A percentile compares a stretch with the other conserved stretches of the same genome.
phyloP scores from a whole-genome alignment of 2,329 filamentous ascomycete genomes.

The Annulohypoxylon truncatum region DNA sequence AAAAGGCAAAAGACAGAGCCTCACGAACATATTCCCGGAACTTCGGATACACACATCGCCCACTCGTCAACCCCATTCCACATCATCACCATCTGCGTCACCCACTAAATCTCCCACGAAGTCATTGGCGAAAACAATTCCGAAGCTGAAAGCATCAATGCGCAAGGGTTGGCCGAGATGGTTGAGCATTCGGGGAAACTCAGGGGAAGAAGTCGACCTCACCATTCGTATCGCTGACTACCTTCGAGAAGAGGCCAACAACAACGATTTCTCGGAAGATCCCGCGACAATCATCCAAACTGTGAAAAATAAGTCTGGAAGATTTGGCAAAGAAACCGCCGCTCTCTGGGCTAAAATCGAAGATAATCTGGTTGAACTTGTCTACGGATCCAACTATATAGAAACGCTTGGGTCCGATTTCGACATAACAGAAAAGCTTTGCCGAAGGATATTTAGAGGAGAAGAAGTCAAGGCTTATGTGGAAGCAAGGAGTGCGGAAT shows the following conservation, averaged over 20 bases:
- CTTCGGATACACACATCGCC: no score
- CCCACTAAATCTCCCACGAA: no score
- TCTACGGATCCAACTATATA: conserved; percentile 41
- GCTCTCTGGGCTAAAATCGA: neutral
- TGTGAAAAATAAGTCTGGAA: neutral
- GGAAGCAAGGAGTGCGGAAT: conserved; percentile 19
- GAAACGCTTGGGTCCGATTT: conserved; percentile 32
- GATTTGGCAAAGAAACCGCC: no score
- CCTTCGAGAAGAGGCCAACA: neutral
- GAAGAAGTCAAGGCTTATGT: conserved; percentile 15
- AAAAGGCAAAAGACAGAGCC: no score
- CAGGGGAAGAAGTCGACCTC: neutral
- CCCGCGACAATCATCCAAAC: no score
- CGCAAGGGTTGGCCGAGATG: neutral
- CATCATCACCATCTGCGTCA: no score
- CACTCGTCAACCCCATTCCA: no score
- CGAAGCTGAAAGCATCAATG: neutral
- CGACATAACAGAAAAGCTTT: conserved; percentile 28
- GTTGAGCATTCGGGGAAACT: no score
- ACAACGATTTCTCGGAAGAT: neutral
- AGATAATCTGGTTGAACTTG: conserved; percentile 14
- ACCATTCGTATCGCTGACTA: conserved; percentile 2
- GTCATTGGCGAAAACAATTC: neutral
- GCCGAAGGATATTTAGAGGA: conserved; percentile 22
- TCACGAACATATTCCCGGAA: no score